Evolutionary conservation across 129 eudicot genomes (phyloP), one percentile per base, ranked within the genome.

Genomic region (Apium graveolens): DNA sequence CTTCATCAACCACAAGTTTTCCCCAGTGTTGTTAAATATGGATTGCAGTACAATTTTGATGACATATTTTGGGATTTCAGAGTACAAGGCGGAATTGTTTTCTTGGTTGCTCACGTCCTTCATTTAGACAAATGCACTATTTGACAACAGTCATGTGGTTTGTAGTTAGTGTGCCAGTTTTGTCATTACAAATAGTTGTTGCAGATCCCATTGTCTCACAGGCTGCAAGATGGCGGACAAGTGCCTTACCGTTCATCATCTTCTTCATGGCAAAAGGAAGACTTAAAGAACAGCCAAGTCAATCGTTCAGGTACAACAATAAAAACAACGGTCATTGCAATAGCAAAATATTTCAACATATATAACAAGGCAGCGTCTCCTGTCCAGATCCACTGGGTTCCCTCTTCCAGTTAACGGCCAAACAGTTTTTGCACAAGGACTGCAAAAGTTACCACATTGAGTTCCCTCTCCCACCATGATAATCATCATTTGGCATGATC

Each of bases 181-280:
- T 84, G 63, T 84, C 87, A 49, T 82, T 84, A 20, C 87, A 84
- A 45, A 84, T 84, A 4, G 42, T 80, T 11, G 79, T 84, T 66
- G 87, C 84, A 20, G 87, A 84, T 12, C 87, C 87, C 87, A 84
- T 84, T 24, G 87, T 84, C 82, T 80, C 84, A 46, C 87, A 84
- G 20, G 87, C 84, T 1, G 87, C 84, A 20, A 84, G 39, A 57
- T 80, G 84, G 63, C 87, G 84, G 34, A 80, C 84, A 24, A 84
- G 87, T 16, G 86, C 86, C 41, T 76, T 80, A 41, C 80, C 83
- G 39, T 83, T 83, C 86, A 83, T 83, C 86, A 83, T 80, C 79
- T 84, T 84, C 71, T 84, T 84, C 87, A 84, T 84, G 62, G 84
- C 87, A 44, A 84, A 84, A 27, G 84, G 84, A 21, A 84, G 84